These are phyloP conservation scores for Paspalum vaginatum DNA, from an alignment of 176 grass and related monocot genomes.

Conservation along the genomic window DNA sequence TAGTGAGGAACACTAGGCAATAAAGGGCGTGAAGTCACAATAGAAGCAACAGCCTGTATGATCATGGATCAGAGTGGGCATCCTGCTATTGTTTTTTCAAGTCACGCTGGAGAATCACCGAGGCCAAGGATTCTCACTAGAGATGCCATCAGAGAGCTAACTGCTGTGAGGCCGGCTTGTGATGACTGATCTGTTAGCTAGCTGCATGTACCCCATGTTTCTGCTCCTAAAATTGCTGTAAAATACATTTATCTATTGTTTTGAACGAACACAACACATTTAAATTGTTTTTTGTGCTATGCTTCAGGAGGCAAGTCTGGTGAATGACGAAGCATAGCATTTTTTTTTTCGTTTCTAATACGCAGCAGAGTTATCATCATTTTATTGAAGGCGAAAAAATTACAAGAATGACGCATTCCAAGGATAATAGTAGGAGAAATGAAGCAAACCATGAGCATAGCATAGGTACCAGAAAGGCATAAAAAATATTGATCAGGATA, in stretches of 20 bases:
- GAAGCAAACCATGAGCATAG: neutral
- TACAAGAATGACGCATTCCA: no score
- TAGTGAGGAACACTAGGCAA: neutral
- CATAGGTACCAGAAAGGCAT: neutral
- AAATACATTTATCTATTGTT: no score
- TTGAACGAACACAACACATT: no score
- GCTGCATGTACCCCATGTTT: neutral
- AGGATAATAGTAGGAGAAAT: no score
- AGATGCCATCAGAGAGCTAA: no score
- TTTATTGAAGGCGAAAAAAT: no score
- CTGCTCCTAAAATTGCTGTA: neutral
- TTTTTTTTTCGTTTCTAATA: neutral
- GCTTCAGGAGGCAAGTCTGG: neutral
- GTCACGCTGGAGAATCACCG: no score
- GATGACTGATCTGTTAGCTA: neutral
- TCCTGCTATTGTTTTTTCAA: no score
- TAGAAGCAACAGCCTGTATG: slow-evolving; percentile 38
- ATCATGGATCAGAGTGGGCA: slow-evolving; percentile 20
- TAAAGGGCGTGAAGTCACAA: slow-evolving; percentile 12
- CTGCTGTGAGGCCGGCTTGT: no score
- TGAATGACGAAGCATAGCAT: neutral
- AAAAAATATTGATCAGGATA: neutral
- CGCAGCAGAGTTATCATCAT: no score
- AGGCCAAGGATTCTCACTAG: no score
- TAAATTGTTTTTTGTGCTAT: neutral